A percentile compares a stretch with the other conserved stretches of the same genome.
Evolutionary conservation across 208 protist species (phyloP).

Genomic region (Zelonia costaricensis): DNA sequence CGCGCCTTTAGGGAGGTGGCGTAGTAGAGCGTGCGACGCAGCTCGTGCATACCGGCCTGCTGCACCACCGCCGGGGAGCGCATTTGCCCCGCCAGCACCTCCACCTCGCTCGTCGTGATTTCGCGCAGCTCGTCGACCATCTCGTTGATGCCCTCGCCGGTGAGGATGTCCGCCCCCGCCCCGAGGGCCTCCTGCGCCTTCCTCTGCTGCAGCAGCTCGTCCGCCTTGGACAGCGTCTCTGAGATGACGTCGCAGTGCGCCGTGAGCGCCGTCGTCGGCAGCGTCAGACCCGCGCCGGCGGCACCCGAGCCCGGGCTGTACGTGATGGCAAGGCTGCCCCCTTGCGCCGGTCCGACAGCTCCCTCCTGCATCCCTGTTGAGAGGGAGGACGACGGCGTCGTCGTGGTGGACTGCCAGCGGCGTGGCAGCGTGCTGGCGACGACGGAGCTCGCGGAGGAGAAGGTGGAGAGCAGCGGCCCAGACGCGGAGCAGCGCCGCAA

Average conservation of each 20-base stretch:
- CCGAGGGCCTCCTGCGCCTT: slow-evolving; percentile 75
- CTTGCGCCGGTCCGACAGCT: background rate
- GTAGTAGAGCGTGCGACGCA: slow-evolving; percentile 88
- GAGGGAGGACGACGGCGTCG: background rate
- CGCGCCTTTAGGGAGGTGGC: slow-evolving; percentile 67
- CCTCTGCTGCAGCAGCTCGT: slow-evolving; percentile 79
- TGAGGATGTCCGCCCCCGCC: slow-evolving; percentile 69
- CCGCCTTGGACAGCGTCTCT: slow-evolving; percentile 82
- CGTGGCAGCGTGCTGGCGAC: background rate
- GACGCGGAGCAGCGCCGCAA: too few species aligned
- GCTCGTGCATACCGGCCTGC: slow-evolving; percentile 87
- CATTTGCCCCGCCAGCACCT: slow-evolving; percentile 55
- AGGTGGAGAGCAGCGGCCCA: background rate
- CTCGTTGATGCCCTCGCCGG: slow-evolving; percentile 81
- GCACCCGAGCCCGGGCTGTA: slow-evolving; percentile 75
- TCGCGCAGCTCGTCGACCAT: slow-evolving; percentile 80
- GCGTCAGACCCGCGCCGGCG: slow-evolving; percentile 45
- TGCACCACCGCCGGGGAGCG: slow-evolving; percentile 61
- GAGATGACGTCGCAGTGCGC: slow-evolving; percentile 78
- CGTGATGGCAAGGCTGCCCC: slow-evolving; percentile 43
- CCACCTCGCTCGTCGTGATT: slow-evolving; percentile 57
- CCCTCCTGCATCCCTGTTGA: slow-evolving; percentile 2
- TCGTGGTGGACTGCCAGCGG: slow-evolving; percentile 17
- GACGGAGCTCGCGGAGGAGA: background rate
- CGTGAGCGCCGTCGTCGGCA: slow-evolving; percentile 71